These are phyloP conservation scores for Sporothrix brasiliensis DNA, from an alignment of 2,329 filamentous ascomycete genomes.

Conservation along the genomic window DNA sequence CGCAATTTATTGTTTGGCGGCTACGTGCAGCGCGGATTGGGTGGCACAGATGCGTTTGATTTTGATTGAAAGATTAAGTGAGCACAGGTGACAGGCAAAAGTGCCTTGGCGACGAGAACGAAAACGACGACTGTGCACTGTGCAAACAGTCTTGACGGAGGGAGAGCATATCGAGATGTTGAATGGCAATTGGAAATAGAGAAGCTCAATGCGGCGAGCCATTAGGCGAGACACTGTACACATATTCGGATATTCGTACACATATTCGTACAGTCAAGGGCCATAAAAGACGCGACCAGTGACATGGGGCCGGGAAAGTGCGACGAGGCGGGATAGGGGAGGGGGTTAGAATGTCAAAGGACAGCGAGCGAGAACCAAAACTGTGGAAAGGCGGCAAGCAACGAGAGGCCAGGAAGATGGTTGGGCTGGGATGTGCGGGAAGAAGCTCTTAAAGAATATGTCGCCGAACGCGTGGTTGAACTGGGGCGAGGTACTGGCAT, in stretches of 20 bases:
- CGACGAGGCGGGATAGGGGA: neutral
- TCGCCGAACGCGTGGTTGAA: neutral
- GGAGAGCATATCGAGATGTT: neutral
- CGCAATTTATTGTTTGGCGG: conserved; percentile 19
- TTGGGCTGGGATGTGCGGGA: neutral
- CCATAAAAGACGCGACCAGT: neutral
- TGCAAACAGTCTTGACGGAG: neutral
- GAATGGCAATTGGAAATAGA: neutral
- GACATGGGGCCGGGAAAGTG: neutral
- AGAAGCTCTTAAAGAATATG: neutral
- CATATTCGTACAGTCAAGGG: conserved; percentile 1
- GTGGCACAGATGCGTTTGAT: conserved; percentile 19
- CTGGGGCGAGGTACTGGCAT: conserved; percentile 1
- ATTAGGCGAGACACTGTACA: neutral
- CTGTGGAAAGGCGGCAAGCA: neutral
- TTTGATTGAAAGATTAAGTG: neutral
- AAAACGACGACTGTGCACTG: neutral
- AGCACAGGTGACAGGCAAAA: neutral
- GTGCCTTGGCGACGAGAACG: neutral
- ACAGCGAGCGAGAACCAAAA: neutral
- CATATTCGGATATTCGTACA: neutral
- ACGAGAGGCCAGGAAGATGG: neutral
- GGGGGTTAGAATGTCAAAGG: neutral
- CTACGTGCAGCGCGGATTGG: conserved; percentile 21
- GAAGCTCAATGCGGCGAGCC: neutral